A percentile compares a stretch with the other conserved stretches of the same genome.
Conservation (phyloP, 2,329 filamentous ascomycete species). For the Paraphoma chrysanthemicola region DNA sequence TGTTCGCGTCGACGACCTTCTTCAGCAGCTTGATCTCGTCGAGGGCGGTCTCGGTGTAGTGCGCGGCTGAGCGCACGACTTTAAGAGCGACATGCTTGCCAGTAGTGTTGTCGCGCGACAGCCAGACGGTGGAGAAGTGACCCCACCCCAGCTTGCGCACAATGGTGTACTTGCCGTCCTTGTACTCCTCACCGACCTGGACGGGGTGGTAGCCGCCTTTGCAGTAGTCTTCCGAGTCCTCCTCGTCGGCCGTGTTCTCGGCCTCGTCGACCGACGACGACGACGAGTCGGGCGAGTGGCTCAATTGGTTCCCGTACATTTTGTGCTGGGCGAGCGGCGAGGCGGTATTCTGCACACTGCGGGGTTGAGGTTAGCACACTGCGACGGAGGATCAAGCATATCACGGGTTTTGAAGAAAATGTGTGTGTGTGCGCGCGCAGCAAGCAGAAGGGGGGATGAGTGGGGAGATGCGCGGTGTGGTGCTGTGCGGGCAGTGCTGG, state of each 20-base stretch:
- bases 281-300: slow-evolving; percentile 77
- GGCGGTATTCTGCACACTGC: slow-evolving; percentile 58
- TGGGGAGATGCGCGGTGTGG: not conserved
- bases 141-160: slow-evolving; percentile 98
- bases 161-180: slow-evolving; percentile 94
- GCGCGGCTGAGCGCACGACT: slow-evolving; percentile 94
- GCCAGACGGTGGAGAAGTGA: slow-evolving; percentile 97
- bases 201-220: slow-evolving; percentile 99
- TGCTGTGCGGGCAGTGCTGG: not conserved
- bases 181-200: slow-evolving; percentile 92
- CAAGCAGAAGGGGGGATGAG: not conserved
- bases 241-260: slow-evolving; percentile 95
- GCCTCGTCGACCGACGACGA: slow-evolving; percentile 80
- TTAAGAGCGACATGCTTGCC: slow-evolving; percentile 97
- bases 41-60: slow-evolving; percentile 98
- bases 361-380: slow-evolving; percentile 14
- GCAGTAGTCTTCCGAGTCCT: slow-evolving; percentile 99
- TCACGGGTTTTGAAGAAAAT: not conserved
- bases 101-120: slow-evolving; percentile 81
- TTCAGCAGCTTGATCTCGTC: slow-evolving; percentile 99
- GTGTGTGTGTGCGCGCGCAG: not conserved
- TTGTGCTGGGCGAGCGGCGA: slow-evolving; percentile 54
- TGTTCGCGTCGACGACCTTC: slow-evolving; percentile 94
- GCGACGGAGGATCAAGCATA: not conserved
- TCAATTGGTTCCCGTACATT: slow-evolving; percentile 64